Conservation (phyloP, 2,329 filamentous ascomycete species). For the Pseudocercospora pini-densiflorae region DNA sequence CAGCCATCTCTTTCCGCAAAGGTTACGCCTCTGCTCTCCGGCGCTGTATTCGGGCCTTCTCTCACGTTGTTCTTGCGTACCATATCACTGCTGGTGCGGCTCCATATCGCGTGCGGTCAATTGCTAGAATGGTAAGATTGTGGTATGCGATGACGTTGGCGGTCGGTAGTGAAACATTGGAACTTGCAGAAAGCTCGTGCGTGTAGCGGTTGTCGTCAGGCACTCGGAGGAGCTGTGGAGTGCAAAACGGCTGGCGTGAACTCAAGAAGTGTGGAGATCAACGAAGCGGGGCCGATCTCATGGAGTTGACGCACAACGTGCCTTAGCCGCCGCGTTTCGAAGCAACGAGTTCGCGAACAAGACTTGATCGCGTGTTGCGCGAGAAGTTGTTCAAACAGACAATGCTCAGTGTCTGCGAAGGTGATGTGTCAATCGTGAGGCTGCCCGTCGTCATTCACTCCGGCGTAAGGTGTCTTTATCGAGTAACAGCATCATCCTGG, state of each 20-base stretch:
- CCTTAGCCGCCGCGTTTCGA: background rate
- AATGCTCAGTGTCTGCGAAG: background rate
- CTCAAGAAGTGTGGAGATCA: background rate
- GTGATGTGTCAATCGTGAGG: background rate
- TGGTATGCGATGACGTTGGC: slow-evolving; percentile 10
- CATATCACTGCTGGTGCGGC: slow-evolving; percentile 7
- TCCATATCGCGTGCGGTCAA: slow-evolving; percentile 2
- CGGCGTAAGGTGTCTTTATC: background rate
- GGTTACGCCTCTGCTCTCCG: slow-evolving; percentile 15
- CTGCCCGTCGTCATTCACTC: background rate
- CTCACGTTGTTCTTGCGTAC: slow-evolving; percentile 14
- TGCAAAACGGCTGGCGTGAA: background rate
- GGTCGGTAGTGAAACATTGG: slow-evolving; percentile 15
- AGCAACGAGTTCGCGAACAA: background rate
- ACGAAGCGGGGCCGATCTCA: background rate
- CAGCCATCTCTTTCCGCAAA: slow-evolving; percentile 27
- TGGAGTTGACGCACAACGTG: background rate
- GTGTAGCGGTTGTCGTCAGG: background rate
- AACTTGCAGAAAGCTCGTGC: slow-evolving; percentile 6
- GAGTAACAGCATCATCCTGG: background rate
- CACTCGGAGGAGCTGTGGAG: background rate
- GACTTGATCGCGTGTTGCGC: background rate
- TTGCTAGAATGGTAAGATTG: slow-evolving; percentile 5
- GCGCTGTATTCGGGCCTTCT: slow-evolving; percentile 24
- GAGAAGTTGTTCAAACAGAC: background rate